A percentile compares a stretch with the other conserved stretches of the same genome.
These are phyloP conservation scores for Malus domestica DNA, from an alignment of 306 rosid genomes.

Conservation along the genomic window ASM211411v1 NC_041805.1:6155001-6155500, in stretches of 20 bases:
- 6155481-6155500: constrained; percentile 94
- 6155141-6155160: neutral
- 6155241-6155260: neutral
- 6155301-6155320: neutral
- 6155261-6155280: neutral
- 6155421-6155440: constrained; percentile 97
- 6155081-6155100: neutral
- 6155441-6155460: constrained; percentile 92
- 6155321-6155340: neutral
- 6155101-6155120: neutral
- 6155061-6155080: neutral
- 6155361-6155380: neutral
- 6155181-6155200: neutral
- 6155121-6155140: neutral
- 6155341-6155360: neutral
- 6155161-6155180: neutral
- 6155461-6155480: constrained; percentile 96
- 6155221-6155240: neutral
- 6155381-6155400: neutral
- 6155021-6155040: neutral
- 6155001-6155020: neutral
- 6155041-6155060: neutral
- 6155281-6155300: neutral
- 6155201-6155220: neutral
- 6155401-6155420: constrained; percentile 74